Evolutionary conservation across 2,329 filamentous ascomycete species (phyloP), one percentile per base, ranked within the genome.

Genomic region (Colletotrichum noveboracense): DNA sequence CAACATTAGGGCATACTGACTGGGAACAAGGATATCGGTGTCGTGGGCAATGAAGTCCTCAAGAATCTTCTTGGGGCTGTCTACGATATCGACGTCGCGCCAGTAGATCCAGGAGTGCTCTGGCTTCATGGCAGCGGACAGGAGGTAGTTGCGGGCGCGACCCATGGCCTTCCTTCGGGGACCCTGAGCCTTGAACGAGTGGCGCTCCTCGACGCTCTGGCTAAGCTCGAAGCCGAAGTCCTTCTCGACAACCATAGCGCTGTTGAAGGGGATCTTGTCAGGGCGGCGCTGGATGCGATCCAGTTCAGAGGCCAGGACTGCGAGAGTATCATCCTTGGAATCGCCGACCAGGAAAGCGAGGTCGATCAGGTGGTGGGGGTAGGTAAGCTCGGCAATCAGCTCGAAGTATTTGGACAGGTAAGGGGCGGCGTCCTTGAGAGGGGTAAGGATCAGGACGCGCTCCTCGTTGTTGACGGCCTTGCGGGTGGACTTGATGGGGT

Each of bases 41-140:
- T 99, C 95, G 82, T 98, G 97, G 24, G 95, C 95, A 80, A 98
- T 94, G 80, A 99, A 97, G 81, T 99, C 97, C 86, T 99, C 96
- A 38, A 99, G 89, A 76, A 99, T 97, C 82, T 91, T 93, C 78
- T 91, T 90, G 3, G 96, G 95, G 83, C 94, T 98, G 82, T 99
- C 96, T 62, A 95, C 93, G 80, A 99, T 98, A 84, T 99, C 97
- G 66, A 98, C 96, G 84, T 99, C 97, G 76, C 97, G 92, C 97
- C 97, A 99, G 85, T 98, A 98, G 10, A 98, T 96, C 97, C 97
- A 99, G 10, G 96, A 96, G 83, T 99, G 97, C 77, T 98, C 96
- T 0, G 96, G 93, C 87, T 97, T 98, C 80, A 99, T 83, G 5
- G 97, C 94, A 1, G 95, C 89, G 36, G 93, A 91, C 3, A 99